phyloP scores from a whole-genome alignment of 2,329 filamentous ascomycete species.

The Aspergillus fructus region DNA sequence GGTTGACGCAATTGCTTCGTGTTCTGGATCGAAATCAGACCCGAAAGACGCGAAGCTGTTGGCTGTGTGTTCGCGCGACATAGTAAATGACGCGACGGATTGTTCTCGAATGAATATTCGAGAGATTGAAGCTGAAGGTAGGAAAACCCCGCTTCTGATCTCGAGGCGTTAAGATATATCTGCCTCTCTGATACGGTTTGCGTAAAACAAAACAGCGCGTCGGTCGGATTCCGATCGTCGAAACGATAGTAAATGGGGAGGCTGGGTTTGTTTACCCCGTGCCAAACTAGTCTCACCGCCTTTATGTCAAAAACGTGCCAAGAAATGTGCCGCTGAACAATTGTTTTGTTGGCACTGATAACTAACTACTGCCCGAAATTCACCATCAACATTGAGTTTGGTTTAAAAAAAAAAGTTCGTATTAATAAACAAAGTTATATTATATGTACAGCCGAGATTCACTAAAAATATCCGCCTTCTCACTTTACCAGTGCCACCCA shows the following conservation, averaged over 20 bases:
- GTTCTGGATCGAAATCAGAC: constrained; percentile 44
- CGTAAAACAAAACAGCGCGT: constrained; percentile 2
- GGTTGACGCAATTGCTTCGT: constrained; percentile 43
- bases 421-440: not conserved
- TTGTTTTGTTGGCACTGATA: too few species aligned
- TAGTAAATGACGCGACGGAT: constrained; percentile 11
- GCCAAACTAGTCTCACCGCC: constrained; percentile 5
- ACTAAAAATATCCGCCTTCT: not conserved
- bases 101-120: not conserved
- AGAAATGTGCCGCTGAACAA: not conserved
- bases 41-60: constrained; percentile 31
- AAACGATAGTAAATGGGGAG: constrained; percentile 19
- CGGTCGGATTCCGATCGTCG: constrained; percentile 1
- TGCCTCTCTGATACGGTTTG: not conserved
- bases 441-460: constrained; percentile 8
- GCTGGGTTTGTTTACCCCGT: constrained; percentile 19
- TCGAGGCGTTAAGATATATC: constrained; percentile 1
- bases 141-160: not conserved
- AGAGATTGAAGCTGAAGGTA: not conserved
- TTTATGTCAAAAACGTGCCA: not conserved
- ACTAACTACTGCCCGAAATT: too few species aligned
- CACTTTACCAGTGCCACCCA: constrained; percentile 8
- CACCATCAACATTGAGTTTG: too few species aligned
- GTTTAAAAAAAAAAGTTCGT: not conserved
- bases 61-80: constrained; percentile 27